Evolutionary conservation across 2,329 filamentous ascomycete genomes (phyloP).

Genomic region (Phymatotrichopsis omnivora): DNA sequence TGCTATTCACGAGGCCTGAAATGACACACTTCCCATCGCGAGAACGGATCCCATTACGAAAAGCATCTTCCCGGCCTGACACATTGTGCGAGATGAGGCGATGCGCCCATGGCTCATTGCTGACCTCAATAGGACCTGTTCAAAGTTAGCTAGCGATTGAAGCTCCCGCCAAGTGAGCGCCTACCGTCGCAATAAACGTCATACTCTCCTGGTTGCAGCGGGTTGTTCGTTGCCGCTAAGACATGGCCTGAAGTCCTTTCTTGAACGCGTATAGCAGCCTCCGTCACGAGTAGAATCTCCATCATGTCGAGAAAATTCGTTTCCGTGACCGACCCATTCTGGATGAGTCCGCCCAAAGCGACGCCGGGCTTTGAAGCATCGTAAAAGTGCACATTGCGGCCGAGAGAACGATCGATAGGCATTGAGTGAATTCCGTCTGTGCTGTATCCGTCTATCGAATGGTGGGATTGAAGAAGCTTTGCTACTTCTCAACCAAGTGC

Average conservation of each 20-base stretch:
- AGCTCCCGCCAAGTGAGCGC: conserved; percentile 2
- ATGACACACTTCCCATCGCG: conserved; percentile 14
- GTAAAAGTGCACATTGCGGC: conserved; percentile 24
- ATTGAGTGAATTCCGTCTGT: too few relatives aligned
- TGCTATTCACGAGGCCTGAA: not conserved
- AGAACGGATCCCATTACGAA: conserved; percentile 5
- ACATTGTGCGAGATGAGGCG: conserved; percentile 7
- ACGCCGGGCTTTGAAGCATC: conserved; percentile 14
- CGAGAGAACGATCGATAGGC: conserved; percentile 18
- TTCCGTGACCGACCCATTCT: conserved; percentile 19
- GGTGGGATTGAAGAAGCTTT: too few relatives aligned
- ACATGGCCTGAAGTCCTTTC: conserved; percentile 16
- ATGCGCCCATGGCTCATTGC: conserved; percentile 5
- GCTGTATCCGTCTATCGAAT: too few relatives aligned
- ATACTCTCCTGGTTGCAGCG: conserved; percentile 6
- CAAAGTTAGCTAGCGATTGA: conserved; percentile 5
- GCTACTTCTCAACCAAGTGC: too few relatives aligned
- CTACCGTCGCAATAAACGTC: conserved; percentile 10
- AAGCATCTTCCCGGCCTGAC: conserved; percentile 7
- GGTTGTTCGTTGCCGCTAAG: conserved; percentile 6
- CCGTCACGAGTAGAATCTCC: conserved; percentile 7
- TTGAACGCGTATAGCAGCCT: conserved; percentile 12
- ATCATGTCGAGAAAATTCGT: conserved; percentile 18
- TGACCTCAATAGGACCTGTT: conserved; percentile 9
- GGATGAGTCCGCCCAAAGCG: conserved; percentile 8